A percentile compares a stretch with the other conserved stretches of the same genome.
Evolutionary conservation across 108 stramenopile genomes (phyloP).

Genomic region (Skeletonema costatum): DNA sequence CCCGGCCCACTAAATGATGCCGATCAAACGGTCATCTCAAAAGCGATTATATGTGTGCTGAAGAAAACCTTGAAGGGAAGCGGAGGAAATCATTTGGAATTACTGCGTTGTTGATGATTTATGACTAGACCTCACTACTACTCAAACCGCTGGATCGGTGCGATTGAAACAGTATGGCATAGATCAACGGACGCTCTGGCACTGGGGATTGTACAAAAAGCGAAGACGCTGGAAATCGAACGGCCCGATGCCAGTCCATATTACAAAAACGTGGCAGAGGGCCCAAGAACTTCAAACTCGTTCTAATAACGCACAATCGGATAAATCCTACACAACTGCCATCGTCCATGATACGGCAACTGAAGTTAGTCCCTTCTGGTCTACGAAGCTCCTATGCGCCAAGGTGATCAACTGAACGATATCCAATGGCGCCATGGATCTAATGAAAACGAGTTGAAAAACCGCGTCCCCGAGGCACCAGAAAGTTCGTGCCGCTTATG

Average conservation of each 20-base stretch:
- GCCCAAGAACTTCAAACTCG: slow-evolving; percentile 81
- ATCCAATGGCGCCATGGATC: slow-evolving; percentile 58
- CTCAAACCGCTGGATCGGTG: slow-evolving; percentile 80
- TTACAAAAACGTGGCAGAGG: slow-evolving; percentile 78
- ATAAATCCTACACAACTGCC: slow-evolving; percentile 67
- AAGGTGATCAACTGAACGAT: slow-evolving; percentile 80
- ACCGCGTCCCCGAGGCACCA: slow-evolving; percentile 88
- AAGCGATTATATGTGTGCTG: slow-evolving; percentile 70
- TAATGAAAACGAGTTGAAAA: slow-evolving; percentile 79
- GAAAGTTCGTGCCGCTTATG: slow-evolving; percentile 85
- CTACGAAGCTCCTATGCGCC: slow-evolving; percentile 76
- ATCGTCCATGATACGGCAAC: slow-evolving; percentile 89
- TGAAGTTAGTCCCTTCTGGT: slow-evolving; percentile 86
- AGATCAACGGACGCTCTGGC: slow-evolving; percentile 70
- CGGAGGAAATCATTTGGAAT: slow-evolving; percentile 56
- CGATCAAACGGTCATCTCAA: slow-evolving; percentile 58
- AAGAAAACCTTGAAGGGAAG: slow-evolving; percentile 52
- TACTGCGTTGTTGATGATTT: slow-evolving; percentile 69
- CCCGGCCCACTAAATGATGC: slow-evolving; percentile 63
- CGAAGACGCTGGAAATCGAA: slow-evolving; percentile 58
- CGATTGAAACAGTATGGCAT: slow-evolving; percentile 73
- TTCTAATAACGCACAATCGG: slow-evolving; percentile 59
- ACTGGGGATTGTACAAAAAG: slow-evolving; percentile 58
- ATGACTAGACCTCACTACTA: slow-evolving; percentile 71
- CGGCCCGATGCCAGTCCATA: slow-evolving; percentile 75